phyloP scores from a whole-genome alignment of 805 yeast genomes.

The Vanderwaltozyma yarrowii region DNA sequence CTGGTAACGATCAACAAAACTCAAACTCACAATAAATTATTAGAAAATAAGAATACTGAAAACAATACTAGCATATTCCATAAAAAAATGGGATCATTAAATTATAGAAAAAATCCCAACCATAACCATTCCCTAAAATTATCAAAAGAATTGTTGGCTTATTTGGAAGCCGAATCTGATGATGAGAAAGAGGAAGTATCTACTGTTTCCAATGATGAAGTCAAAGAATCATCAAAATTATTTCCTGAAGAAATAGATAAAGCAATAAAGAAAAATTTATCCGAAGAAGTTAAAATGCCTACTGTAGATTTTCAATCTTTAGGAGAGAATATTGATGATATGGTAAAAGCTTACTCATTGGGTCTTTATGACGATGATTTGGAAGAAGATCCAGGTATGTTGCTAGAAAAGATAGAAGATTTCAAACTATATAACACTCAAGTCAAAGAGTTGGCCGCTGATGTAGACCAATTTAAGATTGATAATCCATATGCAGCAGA shows the following conservation, averaged over 20 bases:
- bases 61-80: neutral
- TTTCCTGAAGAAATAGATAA: constrained; percentile 5
- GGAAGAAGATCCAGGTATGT: constrained; percentile 41
- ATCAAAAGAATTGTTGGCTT: constrained; percentile 7
- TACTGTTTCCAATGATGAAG: too few species aligned
- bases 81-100: constrained; percentile 6
- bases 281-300: constrained; percentile 13
- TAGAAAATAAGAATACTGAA: too few species aligned
- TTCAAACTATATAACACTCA: constrained; percentile 41
- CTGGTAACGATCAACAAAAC: neutral
- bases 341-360: constrained; percentile 50
- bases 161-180: constrained; percentile 1
- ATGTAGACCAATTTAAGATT: constrained; percentile 17
- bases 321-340: constrained; percentile 40
- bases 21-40: neutral
- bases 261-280: constrained; percentile 4
- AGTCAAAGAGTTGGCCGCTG: constrained; percentile 30
- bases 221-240: too few species aligned
- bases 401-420: constrained; percentile 44
- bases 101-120: neutral
- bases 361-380: constrained; percentile 56
- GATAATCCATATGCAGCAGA: constrained; percentile 9
- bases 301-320: constrained; percentile 33
- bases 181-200: too few species aligned
- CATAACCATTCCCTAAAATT: neutral